phyloP scores from a whole-genome alignment of 2,329 filamentous ascomycete species.

The Aspergillus puulaauensis region DNA sequence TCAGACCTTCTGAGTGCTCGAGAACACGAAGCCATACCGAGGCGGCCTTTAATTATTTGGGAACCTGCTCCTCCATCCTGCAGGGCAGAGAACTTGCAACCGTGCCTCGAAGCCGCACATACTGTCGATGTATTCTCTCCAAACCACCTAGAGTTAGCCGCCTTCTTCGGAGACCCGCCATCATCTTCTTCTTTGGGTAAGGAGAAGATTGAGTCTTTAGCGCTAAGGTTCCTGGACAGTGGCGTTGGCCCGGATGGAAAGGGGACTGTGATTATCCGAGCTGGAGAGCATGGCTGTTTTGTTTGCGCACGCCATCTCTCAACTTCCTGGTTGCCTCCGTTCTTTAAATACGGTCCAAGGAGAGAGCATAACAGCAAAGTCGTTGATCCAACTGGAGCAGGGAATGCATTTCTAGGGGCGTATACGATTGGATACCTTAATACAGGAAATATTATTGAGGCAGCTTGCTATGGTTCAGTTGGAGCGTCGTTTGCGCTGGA shows the following conservation, averaged over 20 bases:
- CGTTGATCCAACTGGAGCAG: conserved; percentile 38
- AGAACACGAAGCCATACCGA: conserved; percentile 6
- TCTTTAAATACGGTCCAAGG: conserved; percentile 9
- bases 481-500: conserved; percentile 34
- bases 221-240: conserved; percentile 6
- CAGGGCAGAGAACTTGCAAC: conserved; percentile 22
- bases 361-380: conserved; percentile 13
- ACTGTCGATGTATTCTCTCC: conserved; percentile 37
- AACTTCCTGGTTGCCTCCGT: conserved; percentile 31
- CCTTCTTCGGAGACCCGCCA: conserved; percentile 16
- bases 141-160: conserved; percentile 38
- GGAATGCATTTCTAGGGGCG: conserved; percentile 39
- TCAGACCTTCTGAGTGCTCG: conserved; percentile 18
- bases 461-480: conserved; percentile 33
- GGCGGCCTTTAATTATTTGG: conserved; percentile 22
- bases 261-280: conserved; percentile 28
- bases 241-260: conserved; percentile 18
- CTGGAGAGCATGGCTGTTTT: conserved; percentile 32
- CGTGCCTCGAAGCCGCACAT: conserved; percentile 14
- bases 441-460: conserved; percentile 19
- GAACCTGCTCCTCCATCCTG: conserved; percentile 24
- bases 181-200: not conserved
- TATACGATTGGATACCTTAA: conserved; percentile 27
- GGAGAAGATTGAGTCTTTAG: conserved; percentile 15
- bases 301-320: conserved; percentile 10